These are phyloP conservation scores for Gliomastix tumulicola DNA, from an alignment of 2,329 filamentous ascomycete species.

Conservation along the genomic window DNA sequence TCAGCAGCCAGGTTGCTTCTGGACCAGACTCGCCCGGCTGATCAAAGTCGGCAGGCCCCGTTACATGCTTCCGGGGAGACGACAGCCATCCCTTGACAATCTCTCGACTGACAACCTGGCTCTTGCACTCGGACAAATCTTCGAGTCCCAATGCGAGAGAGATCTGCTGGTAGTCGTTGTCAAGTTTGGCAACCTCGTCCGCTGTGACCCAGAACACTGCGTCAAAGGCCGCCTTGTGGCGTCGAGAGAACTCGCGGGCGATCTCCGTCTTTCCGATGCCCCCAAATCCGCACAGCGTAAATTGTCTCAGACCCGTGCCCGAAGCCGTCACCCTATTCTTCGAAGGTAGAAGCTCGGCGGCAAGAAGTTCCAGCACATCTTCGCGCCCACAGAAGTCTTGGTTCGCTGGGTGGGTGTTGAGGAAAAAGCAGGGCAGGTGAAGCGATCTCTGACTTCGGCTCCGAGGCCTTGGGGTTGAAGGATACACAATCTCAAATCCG, in stretches of 20 bases:
- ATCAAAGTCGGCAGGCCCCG: background rate
- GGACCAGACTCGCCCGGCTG: background rate
- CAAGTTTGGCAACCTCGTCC: slow-evolving; percentile 4
- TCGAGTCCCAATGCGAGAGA: slow-evolving; percentile 3
- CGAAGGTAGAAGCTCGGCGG: slow-evolving; percentile 1
- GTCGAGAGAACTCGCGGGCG: slow-evolving; percentile 3
- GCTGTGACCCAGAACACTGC: slow-evolving; percentile 5
- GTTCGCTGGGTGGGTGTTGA: background rate
- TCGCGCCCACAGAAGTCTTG: slow-evolving; percentile 4
- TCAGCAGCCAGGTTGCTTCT: slow-evolving; percentile 4
- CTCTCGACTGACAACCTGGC: slow-evolving; percentile 4
- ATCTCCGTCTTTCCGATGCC: slow-evolving; percentile 6
- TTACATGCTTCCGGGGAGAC: background rate
- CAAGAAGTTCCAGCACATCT: slow-evolving; percentile 4
- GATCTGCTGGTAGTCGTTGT: slow-evolving; percentile 3
- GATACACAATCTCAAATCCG: slow-evolving; percentile 2
- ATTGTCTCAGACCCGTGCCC: background rate
- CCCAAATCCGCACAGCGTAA: slow-evolving; percentile 4
- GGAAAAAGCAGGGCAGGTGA: slow-evolving; percentile 1
- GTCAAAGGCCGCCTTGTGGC: slow-evolving; percentile 3
- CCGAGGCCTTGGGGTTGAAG: background rate
- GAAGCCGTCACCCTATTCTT: slow-evolving; percentile 1
- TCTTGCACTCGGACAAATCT: slow-evolving; percentile 4
- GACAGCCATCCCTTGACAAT: slow-evolving; percentile 4
- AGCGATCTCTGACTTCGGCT: background rate